A percentile compares a stretch with the other conserved stretches of the same genome.
phyloP scores from a whole-genome alignment of 78 protist species.

The Protostelium mycophagum region DNA sequence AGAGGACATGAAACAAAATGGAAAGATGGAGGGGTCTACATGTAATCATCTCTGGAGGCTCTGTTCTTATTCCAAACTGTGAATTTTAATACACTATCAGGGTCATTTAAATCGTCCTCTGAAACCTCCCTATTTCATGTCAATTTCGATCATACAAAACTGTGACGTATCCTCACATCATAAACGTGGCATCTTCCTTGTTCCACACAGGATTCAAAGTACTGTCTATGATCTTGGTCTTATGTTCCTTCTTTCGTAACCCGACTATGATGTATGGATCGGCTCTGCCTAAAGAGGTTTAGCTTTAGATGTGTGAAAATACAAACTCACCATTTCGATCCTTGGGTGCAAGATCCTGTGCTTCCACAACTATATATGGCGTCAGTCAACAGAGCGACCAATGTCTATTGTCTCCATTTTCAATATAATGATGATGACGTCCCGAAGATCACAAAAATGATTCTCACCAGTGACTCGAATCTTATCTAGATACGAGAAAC shows the following conservation, averaged over 20 bases:
- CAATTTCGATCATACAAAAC: background rate
- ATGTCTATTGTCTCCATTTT: background rate
- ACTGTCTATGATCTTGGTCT: background rate
- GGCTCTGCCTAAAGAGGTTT: background rate
- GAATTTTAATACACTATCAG: background rate
- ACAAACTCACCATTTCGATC: background rate
- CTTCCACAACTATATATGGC: background rate
- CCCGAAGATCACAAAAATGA: background rate
- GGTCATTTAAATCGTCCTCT: background rate
- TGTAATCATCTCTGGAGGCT: background rate
- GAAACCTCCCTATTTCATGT: background rate
- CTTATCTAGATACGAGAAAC: background rate
- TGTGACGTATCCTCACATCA: background rate
- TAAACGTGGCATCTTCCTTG: background rate
- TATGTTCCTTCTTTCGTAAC: background rate
- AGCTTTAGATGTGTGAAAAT: background rate
- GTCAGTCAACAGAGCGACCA: too few relatives aligned
- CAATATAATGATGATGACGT: background rate
- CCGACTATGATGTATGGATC: background rate
- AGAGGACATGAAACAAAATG: background rate
- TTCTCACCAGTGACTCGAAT: background rate
- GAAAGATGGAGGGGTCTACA: background rate
- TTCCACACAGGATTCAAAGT: background rate
- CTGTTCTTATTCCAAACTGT: background rate
- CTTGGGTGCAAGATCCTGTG: background rate